phyloP scores from a whole-genome alignment of 345 rosid species.

The Boechera retrofracta region DNA sequence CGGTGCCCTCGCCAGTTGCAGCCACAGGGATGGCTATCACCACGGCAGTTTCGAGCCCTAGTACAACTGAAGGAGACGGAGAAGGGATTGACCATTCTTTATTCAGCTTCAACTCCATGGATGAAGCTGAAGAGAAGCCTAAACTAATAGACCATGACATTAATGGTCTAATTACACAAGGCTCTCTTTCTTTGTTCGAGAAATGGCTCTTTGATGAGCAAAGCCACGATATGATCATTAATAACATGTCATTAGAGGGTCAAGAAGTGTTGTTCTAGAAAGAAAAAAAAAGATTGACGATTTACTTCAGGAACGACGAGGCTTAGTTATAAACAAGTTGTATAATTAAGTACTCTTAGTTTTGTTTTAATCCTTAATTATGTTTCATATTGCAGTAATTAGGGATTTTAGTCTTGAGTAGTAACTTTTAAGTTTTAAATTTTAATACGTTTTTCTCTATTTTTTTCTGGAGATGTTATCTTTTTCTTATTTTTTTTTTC shows the following conservation, averaged over 20 bases:
- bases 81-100: constrained; percentile 49
- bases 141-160: constrained; percentile 48
- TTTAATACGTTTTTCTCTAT: neutral
- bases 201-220: constrained; percentile 80
- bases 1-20: constrained; percentile 29
- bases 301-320: constrained; percentile 6
- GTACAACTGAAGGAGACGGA: constrained; percentile 39
- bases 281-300: constrained; percentile 7
- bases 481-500: too few species aligned
- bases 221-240: constrained; percentile 47
- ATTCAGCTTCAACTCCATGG: constrained; percentile 57
- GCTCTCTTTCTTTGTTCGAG: constrained; percentile 63
- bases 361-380: constrained; percentile 26
- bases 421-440: constrained; percentile 15
- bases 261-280: constrained; percentile 44
- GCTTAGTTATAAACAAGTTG: constrained; percentile 31
- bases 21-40: constrained; percentile 44
- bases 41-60: constrained; percentile 41
- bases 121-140: constrained; percentile 50
- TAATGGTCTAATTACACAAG: constrained; percentile 45
- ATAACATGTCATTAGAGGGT: constrained; percentile 52
- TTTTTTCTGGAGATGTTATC: neutral
- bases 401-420: constrained; percentile 23
- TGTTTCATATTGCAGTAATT: constrained; percentile 20
- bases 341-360: constrained; percentile 35